A percentile compares a stretch with the other conserved stretches of the same genome.
Evolutionary conservation across 2,329 filamentous ascomycete genomes (phyloP).

Genomic region (Ophiostoma australiae): DNA sequence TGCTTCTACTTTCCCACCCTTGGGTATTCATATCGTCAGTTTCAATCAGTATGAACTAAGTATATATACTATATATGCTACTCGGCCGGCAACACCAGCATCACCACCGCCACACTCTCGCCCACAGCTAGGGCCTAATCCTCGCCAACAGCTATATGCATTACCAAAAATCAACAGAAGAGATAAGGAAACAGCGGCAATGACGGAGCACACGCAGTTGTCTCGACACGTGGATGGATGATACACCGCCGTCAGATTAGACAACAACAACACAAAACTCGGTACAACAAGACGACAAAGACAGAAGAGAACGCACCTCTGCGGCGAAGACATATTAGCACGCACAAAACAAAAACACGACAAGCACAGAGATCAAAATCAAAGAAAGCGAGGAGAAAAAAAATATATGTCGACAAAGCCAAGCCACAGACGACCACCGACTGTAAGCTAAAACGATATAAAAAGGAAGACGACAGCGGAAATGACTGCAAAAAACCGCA

Average conservation of each 20-base stretch:
- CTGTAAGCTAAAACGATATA: conserved; percentile 3
- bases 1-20: neutral
- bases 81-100: neutral
- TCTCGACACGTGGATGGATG: neutral
- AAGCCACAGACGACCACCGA: neutral
- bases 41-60: neutral
- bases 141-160: neutral
- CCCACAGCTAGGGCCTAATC: neutral
- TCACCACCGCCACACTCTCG: neutral
- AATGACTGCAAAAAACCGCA: neutral
- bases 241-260: neutral
- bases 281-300: neutral
- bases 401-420: neutral
- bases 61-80: neutral
- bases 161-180: neutral
- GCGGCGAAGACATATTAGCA: no score
- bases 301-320: neutral
- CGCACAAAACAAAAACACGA: neutral
- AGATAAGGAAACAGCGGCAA: neutral
- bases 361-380: neutral
- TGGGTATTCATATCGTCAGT: neutral
- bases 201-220: conserved; percentile 7
- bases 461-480: neutral
- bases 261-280: no score
- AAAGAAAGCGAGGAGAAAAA: neutral